phyloP scores from a whole-genome alignment of 2,329 filamentous ascomycete genomes.

The Blastomyces percursus region DNA sequence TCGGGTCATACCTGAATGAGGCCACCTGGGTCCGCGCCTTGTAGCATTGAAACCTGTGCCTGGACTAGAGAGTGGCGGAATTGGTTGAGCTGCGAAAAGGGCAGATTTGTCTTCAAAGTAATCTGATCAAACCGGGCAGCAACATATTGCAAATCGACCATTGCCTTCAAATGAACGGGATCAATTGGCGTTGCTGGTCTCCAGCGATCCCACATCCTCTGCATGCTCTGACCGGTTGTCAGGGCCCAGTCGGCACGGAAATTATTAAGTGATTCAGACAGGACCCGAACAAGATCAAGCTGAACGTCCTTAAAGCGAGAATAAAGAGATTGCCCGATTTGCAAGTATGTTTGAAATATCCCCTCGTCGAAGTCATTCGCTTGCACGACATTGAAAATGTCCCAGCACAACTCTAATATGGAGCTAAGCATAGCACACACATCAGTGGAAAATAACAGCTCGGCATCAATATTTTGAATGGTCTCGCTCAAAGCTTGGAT shows the following conservation, averaged over 20 bases:
- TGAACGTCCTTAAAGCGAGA: constrained; percentile 24
- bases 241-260: constrained; percentile 64
- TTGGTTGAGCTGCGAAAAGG: constrained; percentile 26
- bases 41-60: constrained; percentile 28
- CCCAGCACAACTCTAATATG: constrained; percentile 38
- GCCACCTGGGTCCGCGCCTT: constrained; percentile 27
- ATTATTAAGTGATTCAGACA: constrained; percentile 33
- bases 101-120: constrained; percentile 27
- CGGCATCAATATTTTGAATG: constrained; percentile 22
- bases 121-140: constrained; percentile 29
- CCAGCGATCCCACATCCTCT: constrained; percentile 62
- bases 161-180: constrained; percentile 23
- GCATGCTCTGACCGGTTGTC: constrained; percentile 68
- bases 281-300: constrained; percentile 19
- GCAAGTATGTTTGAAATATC: constrained; percentile 45
- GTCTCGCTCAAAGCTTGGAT: constrained; percentile 27
- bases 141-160: constrained; percentile 28
- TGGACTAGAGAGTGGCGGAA: constrained; percentile 30
- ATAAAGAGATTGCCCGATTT: constrained; percentile 28
- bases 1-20: constrained; percentile 23
- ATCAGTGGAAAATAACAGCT: constrained; percentile 16
- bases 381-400: constrained; percentile 37
- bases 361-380: constrained; percentile 40
- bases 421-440: constrained; percentile 21
- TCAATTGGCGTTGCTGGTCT: constrained; percentile 47